Evolutionary conservation across 768 basidiomycete genomes (phyloP), one percentile per base, ranked within the genome.

Genomic region (Termitomyces sp.): DNA sequence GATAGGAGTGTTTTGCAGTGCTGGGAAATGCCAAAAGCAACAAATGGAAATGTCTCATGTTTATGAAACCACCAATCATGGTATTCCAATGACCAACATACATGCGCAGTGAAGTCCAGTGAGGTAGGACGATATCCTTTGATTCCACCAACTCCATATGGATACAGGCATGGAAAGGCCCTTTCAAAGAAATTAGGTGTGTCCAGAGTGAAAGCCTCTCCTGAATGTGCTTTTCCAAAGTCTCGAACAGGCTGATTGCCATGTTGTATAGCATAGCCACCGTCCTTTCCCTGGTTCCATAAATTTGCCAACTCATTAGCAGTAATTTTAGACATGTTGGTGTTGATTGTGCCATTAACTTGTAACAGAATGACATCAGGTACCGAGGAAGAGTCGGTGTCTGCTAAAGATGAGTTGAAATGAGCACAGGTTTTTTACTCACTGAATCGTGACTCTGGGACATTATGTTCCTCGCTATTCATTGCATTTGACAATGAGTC

Each of bases 21-120:
- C 46, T 75, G 73, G 2, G 45, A 3, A n/a, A 74, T 68, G 0
- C 64, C 61, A 55, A 74, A 76, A 0, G 53, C 58, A 0, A 65
- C 50, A 43, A 74, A 74, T 0, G 64, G 55, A 52, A 74, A 76
- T 0, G 58, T 56, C 14, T 57, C 53, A 57, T 76, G 65, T 16
- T 42, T 62, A 1, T 69, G 66, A 58, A 74, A 75, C 1, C 70
- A 65, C 1, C 57, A 40, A 39, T 73, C 73, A 34, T 62, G 43
- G 52, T 73, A 70, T 45, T 65, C 12, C 22, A 53, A 26, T 39
- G 39, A 13, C 51, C 51, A 53, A 2, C 46, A 47, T 2, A 75
- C 48, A 1, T 57, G 34, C 63, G 65, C 68, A 12, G 54, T 55
- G 0, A 67, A 56, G 30, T 69, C 69, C 6, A 65, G 60, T 1